These are phyloP conservation scores for Pythium vanterpoolii DNA, from an alignment of 352 stramenopile genomes.

Conservation along the genomic window DNA sequence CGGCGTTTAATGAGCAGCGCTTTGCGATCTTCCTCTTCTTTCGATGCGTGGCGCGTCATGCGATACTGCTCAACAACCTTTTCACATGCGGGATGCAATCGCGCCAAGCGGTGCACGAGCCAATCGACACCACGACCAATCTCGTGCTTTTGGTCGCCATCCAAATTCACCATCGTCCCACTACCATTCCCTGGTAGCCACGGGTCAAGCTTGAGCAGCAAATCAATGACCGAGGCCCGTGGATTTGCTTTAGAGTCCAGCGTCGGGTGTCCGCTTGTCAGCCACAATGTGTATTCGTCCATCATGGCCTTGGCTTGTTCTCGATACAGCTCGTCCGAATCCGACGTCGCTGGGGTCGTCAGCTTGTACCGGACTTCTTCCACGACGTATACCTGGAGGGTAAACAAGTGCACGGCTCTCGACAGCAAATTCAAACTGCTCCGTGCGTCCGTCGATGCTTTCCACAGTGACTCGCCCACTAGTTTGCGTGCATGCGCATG, in stretches of 20 bases:
- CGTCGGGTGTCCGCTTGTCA: slow-evolving; percentile 44
- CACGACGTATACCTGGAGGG: slow-evolving; percentile 79
- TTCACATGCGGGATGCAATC: slow-evolving; percentile 42
- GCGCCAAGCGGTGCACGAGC: slow-evolving; percentile 64
- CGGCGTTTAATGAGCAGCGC: slow-evolving; percentile 47
- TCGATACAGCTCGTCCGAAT: slow-evolving; percentile 40
- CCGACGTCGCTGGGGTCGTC: slow-evolving; percentile 38
- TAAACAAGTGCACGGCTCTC: slow-evolving; percentile 75
- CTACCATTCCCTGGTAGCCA: slow-evolving; percentile 52
- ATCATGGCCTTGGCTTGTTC: slow-evolving; percentile 41
- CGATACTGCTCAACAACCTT: slow-evolving; percentile 51
- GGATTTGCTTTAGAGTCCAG: slow-evolving; percentile 28
- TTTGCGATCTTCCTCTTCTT: slow-evolving; percentile 70
- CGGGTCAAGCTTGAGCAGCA: slow-evolving; percentile 72
- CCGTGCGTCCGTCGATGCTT: slow-evolving; percentile 49
- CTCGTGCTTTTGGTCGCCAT: slow-evolving; percentile 83
- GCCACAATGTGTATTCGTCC: slow-evolving; percentile 56
- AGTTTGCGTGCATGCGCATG: slow-evolving; percentile 52
- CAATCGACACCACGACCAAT: slow-evolving; percentile 77
- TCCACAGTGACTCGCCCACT: slow-evolving; percentile 72
- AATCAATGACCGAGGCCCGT: slow-evolving; percentile 42
- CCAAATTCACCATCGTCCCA: slow-evolving; percentile 54
- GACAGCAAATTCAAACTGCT: slow-evolving; percentile 66
- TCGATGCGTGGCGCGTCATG: slow-evolving; percentile 52
- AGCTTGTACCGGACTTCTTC: slow-evolving; percentile 67